Evolutionary conservation across 306 rosid genomes (phyloP).

Genomic region (Inga oerstediana): DNA sequence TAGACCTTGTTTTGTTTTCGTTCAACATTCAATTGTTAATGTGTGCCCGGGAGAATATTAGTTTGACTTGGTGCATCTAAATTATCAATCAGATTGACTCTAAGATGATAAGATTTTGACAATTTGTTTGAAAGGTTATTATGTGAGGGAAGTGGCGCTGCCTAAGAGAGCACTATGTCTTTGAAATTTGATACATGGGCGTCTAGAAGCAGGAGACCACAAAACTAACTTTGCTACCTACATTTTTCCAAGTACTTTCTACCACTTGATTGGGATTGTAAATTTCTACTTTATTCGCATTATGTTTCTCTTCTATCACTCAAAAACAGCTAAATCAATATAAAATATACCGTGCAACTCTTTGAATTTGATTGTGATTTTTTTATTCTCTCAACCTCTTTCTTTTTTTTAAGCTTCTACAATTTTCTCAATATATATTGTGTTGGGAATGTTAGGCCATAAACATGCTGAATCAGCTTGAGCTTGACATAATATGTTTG

Average conservation of each 20-base stretch:
- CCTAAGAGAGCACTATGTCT: slow-evolving; percentile 15
- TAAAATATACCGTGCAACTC: not conserved
- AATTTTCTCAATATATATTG: not conserved
- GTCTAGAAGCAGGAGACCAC: not conserved
- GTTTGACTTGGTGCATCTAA: slow-evolving; percentile 29
- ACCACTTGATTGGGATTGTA: not conserved
- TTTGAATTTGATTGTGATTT: not conserved
- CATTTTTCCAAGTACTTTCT: not conserved
- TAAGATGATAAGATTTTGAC: not conserved
- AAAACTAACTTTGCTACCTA: not conserved
- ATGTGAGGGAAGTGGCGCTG: slow-evolving; percentile 17
- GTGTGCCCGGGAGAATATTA: not conserved
- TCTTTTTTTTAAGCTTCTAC: not conserved
- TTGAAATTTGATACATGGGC: slow-evolving; percentile 16
- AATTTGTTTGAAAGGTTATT: slow-evolving; percentile 2
- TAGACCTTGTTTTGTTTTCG: not conserved
- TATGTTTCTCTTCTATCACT: too few relatives aligned
- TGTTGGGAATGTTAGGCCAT: not conserved
- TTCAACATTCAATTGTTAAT: not conserved
- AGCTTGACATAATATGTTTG: not conserved
- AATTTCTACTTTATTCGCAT: not conserved
- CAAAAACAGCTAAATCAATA: too few relatives aligned
- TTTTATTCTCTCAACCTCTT: not conserved
- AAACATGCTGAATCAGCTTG: not conserved
- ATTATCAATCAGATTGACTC: slow-evolving; percentile 25